These are phyloP conservation scores for Xerocomus brunneocitrinus DNA, from an alignment of 768 basidiomycete genomes.

Conservation along the genomic window DNA sequence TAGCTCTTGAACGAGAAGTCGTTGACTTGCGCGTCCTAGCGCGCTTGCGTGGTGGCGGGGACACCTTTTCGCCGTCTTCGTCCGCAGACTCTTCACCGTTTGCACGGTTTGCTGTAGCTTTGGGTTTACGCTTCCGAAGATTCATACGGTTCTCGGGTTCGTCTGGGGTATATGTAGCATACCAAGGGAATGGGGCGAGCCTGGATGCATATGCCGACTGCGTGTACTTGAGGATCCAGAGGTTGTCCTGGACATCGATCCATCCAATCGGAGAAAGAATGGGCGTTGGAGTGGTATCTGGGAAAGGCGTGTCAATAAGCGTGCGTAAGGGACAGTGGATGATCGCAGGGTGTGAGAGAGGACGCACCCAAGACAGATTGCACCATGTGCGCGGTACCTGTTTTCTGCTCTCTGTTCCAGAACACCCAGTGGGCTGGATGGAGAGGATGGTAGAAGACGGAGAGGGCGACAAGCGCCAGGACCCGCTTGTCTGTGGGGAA, in stretches of 20 bases:
- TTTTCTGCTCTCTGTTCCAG: slow-evolving; percentile 51
- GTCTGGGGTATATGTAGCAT: slow-evolving; percentile 27
- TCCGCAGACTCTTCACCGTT: slow-evolving; percentile 32
- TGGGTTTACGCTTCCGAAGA: slow-evolving; percentile 31
- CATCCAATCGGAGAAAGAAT: slow-evolving; percentile 34
- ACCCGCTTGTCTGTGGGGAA: slow-evolving; percentile 40
- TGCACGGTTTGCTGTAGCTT: slow-evolving; percentile 27
- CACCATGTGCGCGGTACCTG: slow-evolving; percentile 47
- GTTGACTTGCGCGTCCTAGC: slow-evolving; percentile 24
- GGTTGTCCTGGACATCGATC: slow-evolving; percentile 32
- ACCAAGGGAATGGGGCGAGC: slow-evolving; percentile 26
- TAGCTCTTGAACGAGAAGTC: slow-evolving; percentile 1
- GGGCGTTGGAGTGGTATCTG: slow-evolving; percentile 28
- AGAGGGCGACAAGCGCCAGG: slow-evolving; percentile 57
- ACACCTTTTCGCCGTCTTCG: slow-evolving; percentile 23
- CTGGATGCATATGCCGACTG: slow-evolving; percentile 26
- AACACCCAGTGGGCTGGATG: slow-evolving; percentile 62
- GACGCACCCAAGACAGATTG: slow-evolving; percentile 52
- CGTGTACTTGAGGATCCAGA: slow-evolving; percentile 32
- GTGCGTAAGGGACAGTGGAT: background rate
- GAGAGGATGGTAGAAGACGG: slow-evolving; percentile 49
- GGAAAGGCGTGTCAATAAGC: slow-evolving; percentile 8
- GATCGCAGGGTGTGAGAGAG: slow-evolving; percentile 1
- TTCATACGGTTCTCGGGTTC: slow-evolving; percentile 32
- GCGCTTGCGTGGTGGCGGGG: slow-evolving; percentile 31